Conservation (phyloP, 768 basidiomycete species). For the Lyophyllum decastes region DNA sequence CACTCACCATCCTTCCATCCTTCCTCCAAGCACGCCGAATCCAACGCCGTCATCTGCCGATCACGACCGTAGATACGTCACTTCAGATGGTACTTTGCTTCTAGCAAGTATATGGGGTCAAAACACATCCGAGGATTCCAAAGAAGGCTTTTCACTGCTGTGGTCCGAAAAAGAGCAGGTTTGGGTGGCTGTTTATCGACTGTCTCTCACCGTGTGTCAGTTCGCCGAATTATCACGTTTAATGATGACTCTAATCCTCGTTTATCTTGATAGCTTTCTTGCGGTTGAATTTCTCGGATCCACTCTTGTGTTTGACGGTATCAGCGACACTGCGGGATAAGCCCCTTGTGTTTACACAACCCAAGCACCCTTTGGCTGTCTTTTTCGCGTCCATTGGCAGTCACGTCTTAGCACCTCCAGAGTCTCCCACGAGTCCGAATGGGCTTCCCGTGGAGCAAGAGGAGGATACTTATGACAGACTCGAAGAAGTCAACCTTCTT, state of each 20-base stretch:
- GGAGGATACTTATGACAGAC: conserved; percentile 42
- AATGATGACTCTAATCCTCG: not conserved
- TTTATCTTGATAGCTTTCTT: conserved; percentile 60
- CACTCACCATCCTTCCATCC: conserved; percentile 61
- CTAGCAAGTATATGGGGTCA: conserved; percentile 79
- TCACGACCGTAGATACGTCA: conserved; percentile 74
- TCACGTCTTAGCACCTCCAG: conserved; percentile 34
- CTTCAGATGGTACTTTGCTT: conserved; percentile 75
- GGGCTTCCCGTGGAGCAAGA: conserved; percentile 31
- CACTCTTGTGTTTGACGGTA: conserved; percentile 80
- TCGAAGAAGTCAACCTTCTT: conserved; percentile 56
- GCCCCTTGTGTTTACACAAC: conserved; percentile 46
- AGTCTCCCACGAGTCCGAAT: conserved; percentile 32
- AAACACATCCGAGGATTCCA: conserved; percentile 40
- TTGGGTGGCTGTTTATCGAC: conserved; percentile 83
- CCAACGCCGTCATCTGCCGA: conserved; percentile 77
- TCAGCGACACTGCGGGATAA: conserved; percentile 89
- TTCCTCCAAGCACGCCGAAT: conserved; percentile 83
- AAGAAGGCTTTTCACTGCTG: conserved; percentile 63
- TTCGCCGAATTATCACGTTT: conserved; percentile 10
- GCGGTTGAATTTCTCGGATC: conserved; percentile 66
- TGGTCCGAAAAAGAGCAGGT: conserved; percentile 59
- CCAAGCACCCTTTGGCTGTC: conserved; percentile 43
- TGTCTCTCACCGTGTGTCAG: conserved; percentile 81
- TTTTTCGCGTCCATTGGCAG: conserved; percentile 39